Base-by-base conservation (phyloP, 164 flowering plant species). In the Liriodendron chinense region DNA sequence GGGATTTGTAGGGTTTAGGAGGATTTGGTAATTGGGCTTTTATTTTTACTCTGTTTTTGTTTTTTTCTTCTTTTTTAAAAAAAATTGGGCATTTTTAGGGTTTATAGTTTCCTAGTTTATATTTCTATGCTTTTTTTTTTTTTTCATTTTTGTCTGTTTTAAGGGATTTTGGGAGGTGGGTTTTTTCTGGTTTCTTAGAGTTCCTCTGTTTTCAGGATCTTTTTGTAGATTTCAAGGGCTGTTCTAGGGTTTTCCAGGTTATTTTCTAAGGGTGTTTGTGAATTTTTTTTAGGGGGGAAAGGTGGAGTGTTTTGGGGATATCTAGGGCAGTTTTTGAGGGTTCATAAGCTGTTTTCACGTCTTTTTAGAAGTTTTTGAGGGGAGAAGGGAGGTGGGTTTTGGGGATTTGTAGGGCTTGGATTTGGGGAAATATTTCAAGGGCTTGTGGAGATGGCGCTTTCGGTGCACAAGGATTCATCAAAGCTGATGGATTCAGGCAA, bases 401-500 rank as follows among this genome's bases (percentile, higher is more conserved):
- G 20, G 57, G 72, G 62, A 49, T 28, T 21, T 22, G 57, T 48
- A 21, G 66, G 43, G 43, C 75, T 68, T 26, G 23, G 28, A 26
- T 67, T 68, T 72, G 62, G 28, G 49, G 43, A 34, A 34, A 1
- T 57, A 61, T 47, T 63, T 47, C 47, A 21, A 49, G 57, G 22
- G 62, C 26, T 74, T 24, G 63, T 47, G 56, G 70, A 43, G 57
- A 85, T 87, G 89, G 87, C 87, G 9, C 82, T 89, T 28, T 72
- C 83, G 10, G 71, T 87, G 81, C 85, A 86, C 75, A 85, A 77
- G 56, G 83, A 84, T 14, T 72, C 75, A 1, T 70, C 75, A 0
- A 70, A 78, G 66, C 83, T 88, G 71, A 85, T 91, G 86, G 97
- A 92, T 75, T 18, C 83, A 1, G 87, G 91, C 76, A 93, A 93